Conservation (phyloP, 1,284 basidiomycete species). For the Trichosporon ovoides region DNA sequence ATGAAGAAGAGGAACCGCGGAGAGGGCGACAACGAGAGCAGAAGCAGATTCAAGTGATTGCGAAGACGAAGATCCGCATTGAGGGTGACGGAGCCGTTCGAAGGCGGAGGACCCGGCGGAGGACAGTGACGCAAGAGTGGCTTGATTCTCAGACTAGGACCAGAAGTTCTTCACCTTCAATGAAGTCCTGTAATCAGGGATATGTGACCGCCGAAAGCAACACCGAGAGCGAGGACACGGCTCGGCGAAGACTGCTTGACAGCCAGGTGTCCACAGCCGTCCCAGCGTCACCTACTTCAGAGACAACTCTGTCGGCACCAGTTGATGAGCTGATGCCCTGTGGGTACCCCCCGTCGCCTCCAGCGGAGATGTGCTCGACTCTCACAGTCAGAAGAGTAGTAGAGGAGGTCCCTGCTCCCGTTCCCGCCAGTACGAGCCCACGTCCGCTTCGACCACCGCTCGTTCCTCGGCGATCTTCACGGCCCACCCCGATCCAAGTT, state of each 20-base stretch:
- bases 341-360: background rate
- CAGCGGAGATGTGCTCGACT: background rate
- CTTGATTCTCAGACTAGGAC: background rate
- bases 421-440: background rate
- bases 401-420: background rate
- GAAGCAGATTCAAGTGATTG: background rate
- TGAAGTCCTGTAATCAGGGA: background rate
- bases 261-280: background rate
- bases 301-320: background rate
- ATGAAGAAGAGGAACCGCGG: background rate
- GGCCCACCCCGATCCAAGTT: background rate
- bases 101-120: background rate
- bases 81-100: background rate
- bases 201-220: background rate
- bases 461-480: background rate
- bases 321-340: background rate
- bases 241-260: background rate
- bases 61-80: background rate
- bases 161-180: background rate
- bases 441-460: background rate
- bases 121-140: background rate
- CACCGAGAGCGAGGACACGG: background rate
- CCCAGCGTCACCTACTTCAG: background rate
- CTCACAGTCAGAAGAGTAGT: background rate
- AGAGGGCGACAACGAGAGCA: conserved; percentile 1